phyloP scores from a whole-genome alignment of 2,329 filamentous ascomycete species.

The Neophaeococcomyces aloes region DNA sequence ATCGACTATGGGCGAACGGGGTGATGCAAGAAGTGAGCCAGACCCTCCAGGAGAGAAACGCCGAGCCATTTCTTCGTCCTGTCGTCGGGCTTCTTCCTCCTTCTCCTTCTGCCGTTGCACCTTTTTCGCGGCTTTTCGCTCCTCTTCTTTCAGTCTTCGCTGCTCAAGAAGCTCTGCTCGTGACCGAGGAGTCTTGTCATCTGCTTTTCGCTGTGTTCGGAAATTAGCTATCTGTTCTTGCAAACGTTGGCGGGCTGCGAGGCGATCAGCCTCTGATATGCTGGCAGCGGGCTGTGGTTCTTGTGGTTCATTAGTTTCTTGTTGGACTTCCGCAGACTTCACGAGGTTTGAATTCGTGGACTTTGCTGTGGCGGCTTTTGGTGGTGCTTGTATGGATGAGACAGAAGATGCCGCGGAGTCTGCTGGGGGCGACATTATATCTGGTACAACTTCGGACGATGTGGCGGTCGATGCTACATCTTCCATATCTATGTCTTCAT shows the following conservation, averaged over 20 bases:
- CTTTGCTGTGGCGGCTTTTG: slow-evolving; percentile 2
- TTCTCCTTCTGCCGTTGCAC: slow-evolving; percentile 67
- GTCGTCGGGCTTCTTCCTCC: slow-evolving; percentile 60
- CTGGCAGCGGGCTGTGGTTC: slow-evolving; percentile 43
- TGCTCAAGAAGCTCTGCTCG: slow-evolving; percentile 87
- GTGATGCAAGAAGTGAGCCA: slow-evolving; percentile 46
- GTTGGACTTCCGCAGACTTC: slow-evolving; percentile 9
- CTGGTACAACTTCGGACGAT: slow-evolving; percentile 32
- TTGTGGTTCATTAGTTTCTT: slow-evolving; percentile 15
- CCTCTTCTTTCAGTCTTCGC: slow-evolving; percentile 73
- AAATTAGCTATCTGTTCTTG: slow-evolving; percentile 75
- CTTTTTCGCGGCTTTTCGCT: slow-evolving; percentile 81
- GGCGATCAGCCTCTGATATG: slow-evolving; percentile 52
- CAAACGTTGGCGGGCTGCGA: slow-evolving; percentile 53
- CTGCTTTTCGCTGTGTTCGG: slow-evolving; percentile 75
- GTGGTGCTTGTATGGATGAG: slow-evolving; percentile 50
- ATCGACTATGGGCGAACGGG: slow-evolving; percentile 38
- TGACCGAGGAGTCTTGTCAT: slow-evolving; percentile 72
- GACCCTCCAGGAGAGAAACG: slow-evolving; percentile 47
- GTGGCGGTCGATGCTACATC: slow-evolving; percentile 29
- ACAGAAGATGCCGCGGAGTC: slow-evolving; percentile 54
- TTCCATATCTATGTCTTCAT: slow-evolving; percentile 18
- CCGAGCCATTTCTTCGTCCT: slow-evolving; percentile 47
- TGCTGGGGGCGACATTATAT: slow-evolving; percentile 26
- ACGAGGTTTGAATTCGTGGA: slow-evolving; percentile 15